phyloP scores from a whole-genome alignment of 768 basidiomycete species.

The Termitomyces heimii region DNA sequence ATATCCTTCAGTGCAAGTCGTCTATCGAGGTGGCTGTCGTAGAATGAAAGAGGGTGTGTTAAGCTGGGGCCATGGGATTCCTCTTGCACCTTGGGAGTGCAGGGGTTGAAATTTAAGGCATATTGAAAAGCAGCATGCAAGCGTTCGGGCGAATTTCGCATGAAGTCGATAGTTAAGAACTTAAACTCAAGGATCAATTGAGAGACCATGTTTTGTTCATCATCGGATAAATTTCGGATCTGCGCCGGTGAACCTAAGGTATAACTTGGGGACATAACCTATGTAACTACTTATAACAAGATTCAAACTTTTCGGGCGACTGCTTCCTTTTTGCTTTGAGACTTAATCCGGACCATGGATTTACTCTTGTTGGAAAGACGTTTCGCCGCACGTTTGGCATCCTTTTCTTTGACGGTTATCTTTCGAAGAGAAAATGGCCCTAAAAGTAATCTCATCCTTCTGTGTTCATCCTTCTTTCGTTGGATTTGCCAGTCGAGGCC shows the following conservation, averaged over 20 bases:
- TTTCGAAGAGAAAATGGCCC: not conserved
- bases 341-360: not conserved
- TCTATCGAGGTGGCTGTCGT: slow-evolving; percentile 5
- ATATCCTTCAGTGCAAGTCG: slow-evolving; percentile 1
- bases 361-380: not conserved
- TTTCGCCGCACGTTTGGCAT: not conserved
- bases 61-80: not conserved
- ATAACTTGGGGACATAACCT: too few species aligned
- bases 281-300: too few species aligned
- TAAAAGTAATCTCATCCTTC: not conserved
- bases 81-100: not conserved
- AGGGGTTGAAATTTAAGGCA: not conserved
- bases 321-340: not conserved
- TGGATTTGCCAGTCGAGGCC: not conserved
- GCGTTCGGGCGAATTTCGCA: not conserved
- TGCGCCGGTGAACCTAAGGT: too few species aligned
- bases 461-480: not conserved
- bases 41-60: not conserved
- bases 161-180: not conserved
- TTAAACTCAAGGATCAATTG: too few species aligned
- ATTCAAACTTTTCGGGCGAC: not conserved
- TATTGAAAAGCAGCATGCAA: not conserved
- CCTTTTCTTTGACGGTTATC: not conserved
- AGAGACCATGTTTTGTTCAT: too few species aligned
- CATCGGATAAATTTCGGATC: too few species aligned